Evolutionary conservation across 257 asterid genomes (phyloP).

Genomic region (Solanum virginianum): DNA sequence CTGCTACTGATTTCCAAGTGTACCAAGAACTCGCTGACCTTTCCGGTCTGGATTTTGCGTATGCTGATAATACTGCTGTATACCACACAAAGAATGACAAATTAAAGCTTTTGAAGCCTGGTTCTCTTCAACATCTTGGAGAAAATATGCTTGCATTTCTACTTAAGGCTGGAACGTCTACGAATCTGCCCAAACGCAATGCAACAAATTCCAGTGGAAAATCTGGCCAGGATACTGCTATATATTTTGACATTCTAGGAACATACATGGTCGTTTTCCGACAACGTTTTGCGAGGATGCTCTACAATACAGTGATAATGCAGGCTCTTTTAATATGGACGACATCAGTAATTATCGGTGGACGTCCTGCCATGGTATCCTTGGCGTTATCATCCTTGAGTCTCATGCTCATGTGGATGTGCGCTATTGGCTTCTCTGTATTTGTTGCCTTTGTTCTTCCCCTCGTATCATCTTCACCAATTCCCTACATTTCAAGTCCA

Average conservation of each 20-base stretch:
- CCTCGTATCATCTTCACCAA: slow-evolving; percentile 54
- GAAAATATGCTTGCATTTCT: slow-evolving; percentile 93
- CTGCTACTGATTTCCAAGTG: slow-evolving; percentile 95
- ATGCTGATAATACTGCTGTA: slow-evolving; percentile 67
- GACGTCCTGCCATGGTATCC: slow-evolving; percentile 52
- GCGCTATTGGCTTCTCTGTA: slow-evolving; percentile 42
- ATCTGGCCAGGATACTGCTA: slow-evolving; percentile 43
- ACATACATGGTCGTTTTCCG: slow-evolving; percentile 65
- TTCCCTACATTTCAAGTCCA: slow-evolving; percentile 74
- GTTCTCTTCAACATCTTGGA: slow-evolving; percentile 98
- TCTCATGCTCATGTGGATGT: slow-evolving; percentile 73
- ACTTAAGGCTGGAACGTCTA: slow-evolving; percentile 69
- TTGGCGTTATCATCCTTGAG: slow-evolving; percentile 51
- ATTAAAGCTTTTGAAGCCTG: slow-evolving; percentile 71
- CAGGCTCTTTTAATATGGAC: slow-evolving; percentile 78
- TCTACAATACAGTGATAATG: slow-evolving; percentile 69
- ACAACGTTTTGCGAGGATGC: slow-evolving; percentile 61
- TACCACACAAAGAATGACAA: slow-evolving; percentile 98
- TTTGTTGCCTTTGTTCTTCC: slow-evolving; percentile 56
- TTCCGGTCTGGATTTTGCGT: slow-evolving; percentile 98
- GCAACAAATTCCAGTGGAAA: slow-evolving; percentile 23
- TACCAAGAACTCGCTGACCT: slow-evolving; percentile 87
- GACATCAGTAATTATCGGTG: slow-evolving; percentile 65
- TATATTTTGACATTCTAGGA: slow-evolving; percentile 91
- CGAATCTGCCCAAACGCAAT: slow-evolving; percentile 51